These are phyloP conservation scores for Hygrocybe coccinea DNA, from an alignment of 768 basidiomycete genomes.

Conservation along the genomic window DNA sequence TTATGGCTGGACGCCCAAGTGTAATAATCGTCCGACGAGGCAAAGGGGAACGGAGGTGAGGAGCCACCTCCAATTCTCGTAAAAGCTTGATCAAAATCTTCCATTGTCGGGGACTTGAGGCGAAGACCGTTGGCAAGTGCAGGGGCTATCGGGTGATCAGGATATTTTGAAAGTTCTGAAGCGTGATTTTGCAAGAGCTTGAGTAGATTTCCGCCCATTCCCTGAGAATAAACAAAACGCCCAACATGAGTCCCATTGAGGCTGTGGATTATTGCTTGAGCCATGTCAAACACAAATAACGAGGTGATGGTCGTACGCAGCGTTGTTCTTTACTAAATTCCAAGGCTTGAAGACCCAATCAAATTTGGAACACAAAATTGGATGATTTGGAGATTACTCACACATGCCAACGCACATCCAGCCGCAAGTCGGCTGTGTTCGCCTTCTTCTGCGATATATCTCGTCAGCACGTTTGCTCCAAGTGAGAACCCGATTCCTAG, in stretches of 20 bases:
- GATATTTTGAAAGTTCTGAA: conserved; percentile 42
- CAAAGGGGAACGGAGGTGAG: conserved; percentile 49
- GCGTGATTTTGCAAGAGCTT: conserved; percentile 52
- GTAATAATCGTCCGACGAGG: conserved; percentile 45
- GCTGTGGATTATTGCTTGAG: conserved; percentile 33
- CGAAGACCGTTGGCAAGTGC: conserved; percentile 42
- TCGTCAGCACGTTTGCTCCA: conserved; percentile 85
- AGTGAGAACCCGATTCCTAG: conserved; percentile 90
- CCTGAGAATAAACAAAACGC: conserved; percentile 66
- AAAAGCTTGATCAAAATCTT: conserved; percentile 57
- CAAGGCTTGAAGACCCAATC: conserved; percentile 39
- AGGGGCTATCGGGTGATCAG: conserved; percentile 48
- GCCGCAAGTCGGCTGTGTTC: conserved; percentile 54
- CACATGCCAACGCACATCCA: conserved; percentile 69
- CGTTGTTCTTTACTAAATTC: conserved; percentile 48
- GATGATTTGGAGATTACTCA: conserved; percentile 38
- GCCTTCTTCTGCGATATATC: conserved; percentile 85
- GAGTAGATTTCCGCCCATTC: conserved; percentile 71
- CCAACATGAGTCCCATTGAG: conserved; percentile 52
- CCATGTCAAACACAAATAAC: not conserved
- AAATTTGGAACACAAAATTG: conserved; percentile 14
- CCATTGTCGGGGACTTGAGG: conserved; percentile 50
- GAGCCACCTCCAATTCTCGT: conserved; percentile 72
- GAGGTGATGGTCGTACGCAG: conserved; percentile 35
- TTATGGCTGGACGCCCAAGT: conserved; percentile 56